Evolutionary conservation across 768 basidiomycete genomes (phyloP), one percentile per base, ranked within the genome.

Genomic region (Serendipita sp.): DNA sequence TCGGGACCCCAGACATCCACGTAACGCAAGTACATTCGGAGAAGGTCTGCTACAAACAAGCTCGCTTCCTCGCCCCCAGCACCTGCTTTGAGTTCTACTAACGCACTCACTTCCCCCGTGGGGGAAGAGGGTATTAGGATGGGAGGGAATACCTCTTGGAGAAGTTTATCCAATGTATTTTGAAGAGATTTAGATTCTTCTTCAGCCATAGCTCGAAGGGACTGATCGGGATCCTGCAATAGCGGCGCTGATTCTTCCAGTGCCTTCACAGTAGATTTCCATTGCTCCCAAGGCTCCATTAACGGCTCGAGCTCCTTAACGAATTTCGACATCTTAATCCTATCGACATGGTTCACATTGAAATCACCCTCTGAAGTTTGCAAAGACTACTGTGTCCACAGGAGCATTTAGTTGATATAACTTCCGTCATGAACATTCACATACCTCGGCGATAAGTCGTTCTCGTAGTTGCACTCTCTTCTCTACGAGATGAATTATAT

Each of bases 21-120:
- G 18, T 85, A 78, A 13, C 89, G 81, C 30, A 80, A 75, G 72
- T 97, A 97, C 85, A 97, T 93, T 38, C 86, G 76, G 47, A 89
- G 70, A 34, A 98, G 72, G 63, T 94, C 87, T 0, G 76, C 79
- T 1, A 89, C 78, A 69, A 97, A 98, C 0, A 96, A 77, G 18
- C 84, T 82, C 1, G 93, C 81, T 73, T 99, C 95, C 0, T 85
- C 84, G 0, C 95, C 95, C 0, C 95, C 95, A 0, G 93, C 91
- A 15, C 93, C 95, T 0, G 92, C 83, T 70, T 95, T 95, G 56
- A 98, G 76, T 70, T 98, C 95, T 67, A 99, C 76, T 60, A 97
- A 78, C 2, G 90, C 91, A 8, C 88, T 86, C 15, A 90, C 76
- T 2, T 80, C 73, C 0, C 76, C 75, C 0, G 90, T 91, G 2